Conservation (phyloP, 1,284 basidiomycete genomes). For the Ganoderma sinense region DNA sequence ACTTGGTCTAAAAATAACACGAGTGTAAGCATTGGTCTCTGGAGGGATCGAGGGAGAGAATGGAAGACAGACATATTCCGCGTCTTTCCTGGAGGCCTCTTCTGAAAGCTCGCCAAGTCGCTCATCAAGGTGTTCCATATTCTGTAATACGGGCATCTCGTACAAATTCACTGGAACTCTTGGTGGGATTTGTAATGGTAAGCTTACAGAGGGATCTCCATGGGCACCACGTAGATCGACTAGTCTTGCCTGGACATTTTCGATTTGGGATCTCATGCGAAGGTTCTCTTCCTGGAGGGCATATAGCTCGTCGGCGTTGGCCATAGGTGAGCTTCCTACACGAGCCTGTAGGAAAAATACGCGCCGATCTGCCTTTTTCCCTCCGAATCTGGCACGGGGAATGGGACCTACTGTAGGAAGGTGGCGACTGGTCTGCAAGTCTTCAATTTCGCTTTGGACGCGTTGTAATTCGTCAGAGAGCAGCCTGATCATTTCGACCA, state of each 20-base stretch:
- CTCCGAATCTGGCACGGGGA: not conserved
- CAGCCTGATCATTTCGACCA: slow-evolving; percentile 22
- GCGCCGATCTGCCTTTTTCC: too few relatives aligned
- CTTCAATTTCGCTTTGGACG: slow-evolving; percentile 15
- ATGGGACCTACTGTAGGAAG: not conserved
- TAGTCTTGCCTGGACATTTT: not conserved
- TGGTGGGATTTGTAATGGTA: not conserved
- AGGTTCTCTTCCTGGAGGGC: slow-evolving; percentile 22
- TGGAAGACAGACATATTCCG: slow-evolving; percentile 1
- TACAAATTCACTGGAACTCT: not conserved
- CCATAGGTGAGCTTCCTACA: not conserved
- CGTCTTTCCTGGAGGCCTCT: not conserved
- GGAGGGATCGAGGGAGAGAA: too few relatives aligned
- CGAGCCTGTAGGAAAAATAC: not conserved
- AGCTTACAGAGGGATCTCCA: not conserved
- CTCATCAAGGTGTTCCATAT: not conserved
- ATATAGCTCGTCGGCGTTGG: not conserved
- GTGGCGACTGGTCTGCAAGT: not conserved
- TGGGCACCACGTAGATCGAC: not conserved
- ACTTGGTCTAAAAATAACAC: not conserved
- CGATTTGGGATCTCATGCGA: slow-evolving; percentile 10
- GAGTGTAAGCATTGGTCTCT: not conserved
- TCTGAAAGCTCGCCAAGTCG: slow-evolving; percentile 1
- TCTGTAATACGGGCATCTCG: not conserved
- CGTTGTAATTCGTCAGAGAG: slow-evolving; percentile 26